Evolutionary conservation across 148 eudicot genomes (phyloP), one percentile per base, ranked within the genome.

Genomic region (Chenopodium quinoa): DNA sequence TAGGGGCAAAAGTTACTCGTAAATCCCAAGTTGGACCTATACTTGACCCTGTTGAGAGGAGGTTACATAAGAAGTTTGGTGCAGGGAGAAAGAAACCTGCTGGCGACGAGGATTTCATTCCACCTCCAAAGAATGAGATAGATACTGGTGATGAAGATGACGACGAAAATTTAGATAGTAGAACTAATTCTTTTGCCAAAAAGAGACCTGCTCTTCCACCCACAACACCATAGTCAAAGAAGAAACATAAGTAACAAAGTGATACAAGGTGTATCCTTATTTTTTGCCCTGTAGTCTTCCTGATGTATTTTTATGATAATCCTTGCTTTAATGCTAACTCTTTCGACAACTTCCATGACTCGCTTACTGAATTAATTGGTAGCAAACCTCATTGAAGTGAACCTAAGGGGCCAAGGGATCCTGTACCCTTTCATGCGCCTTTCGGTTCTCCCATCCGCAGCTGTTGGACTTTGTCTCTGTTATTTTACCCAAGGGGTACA

Each of bases 1-100:
- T 94, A 70, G 98, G 98, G 67, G 95, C 97, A 75, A 87, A 81
- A 64, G 91, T 88, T 67, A 87, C 94, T 23, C 92, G 85, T 29
- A 90, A 83, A 70, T 27, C 88, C 58, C 84, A 82, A 71, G 37
- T 79, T 47, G 83, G 82, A 60, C 84, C 67, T 46, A 83, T 90
- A 14, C 87, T 54, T 79, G 90, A 91, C 58, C 92, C 93, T 2
- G 82, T 90, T 46, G 95, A 86, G 79, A 88, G 97, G 82, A 92
- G 85, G 81, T 58, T 94, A 79, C 89, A 84, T 44, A 88, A 89
- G 20, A 88, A 87, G 62, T 82, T 92, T 86, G 84, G 86, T 40
- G 73, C 78, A 31, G 85, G 84, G 34, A 90, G 87, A 85, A 92
- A 87, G 82, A 94, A 87, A 85, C 75, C 52, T 7, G 62, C 79